Percentiles rank a stretch among this genome's conserved stretches.
phyloP scores from a whole-genome alignment of 352 stramenopile genomes.

The Globisporangium okanoganense region DNA sequence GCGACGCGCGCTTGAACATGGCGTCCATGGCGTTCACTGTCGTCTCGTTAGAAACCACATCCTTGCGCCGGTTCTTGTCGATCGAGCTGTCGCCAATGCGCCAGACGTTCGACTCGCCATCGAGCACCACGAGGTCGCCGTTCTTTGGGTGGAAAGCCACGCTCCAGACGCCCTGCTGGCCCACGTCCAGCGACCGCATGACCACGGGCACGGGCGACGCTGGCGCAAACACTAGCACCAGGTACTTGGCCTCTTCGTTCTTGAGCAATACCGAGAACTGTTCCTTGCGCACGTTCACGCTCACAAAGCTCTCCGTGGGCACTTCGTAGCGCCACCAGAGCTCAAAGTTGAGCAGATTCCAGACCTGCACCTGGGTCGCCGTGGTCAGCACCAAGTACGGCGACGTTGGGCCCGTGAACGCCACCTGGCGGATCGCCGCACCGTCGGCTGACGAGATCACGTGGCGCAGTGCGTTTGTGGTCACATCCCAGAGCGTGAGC shows the following conservation, averaged over 20 bases:
- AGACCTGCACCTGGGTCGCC: constrained; percentile 56
- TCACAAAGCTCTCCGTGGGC: constrained; percentile 28
- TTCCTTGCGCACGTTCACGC: constrained; percentile 29
- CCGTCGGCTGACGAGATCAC: constrained; percentile 71
- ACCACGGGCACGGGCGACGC: constrained; percentile 43
- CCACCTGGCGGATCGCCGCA: constrained; percentile 40
- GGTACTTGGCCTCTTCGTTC: constrained; percentile 21
- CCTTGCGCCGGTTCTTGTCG: constrained; percentile 34
- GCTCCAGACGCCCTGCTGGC: constrained; percentile 33
- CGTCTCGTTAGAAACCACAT: constrained; percentile 20
- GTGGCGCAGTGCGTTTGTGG: constrained; percentile 64
- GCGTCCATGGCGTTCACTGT: constrained; percentile 40
- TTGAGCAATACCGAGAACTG: constrained; percentile 53
- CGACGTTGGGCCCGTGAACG: constrained; percentile 54
- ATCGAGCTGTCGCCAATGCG: constrained; percentile 42
- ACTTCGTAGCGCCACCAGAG: constrained; percentile 76
- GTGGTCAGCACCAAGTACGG: constrained; percentile 69
- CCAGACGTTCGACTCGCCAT: constrained; percentile 54
- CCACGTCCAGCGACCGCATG: constrained; percentile 39
- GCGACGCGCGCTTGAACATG: constrained; percentile 37
- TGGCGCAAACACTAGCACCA: constrained; percentile 48
- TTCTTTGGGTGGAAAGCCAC: constrained; percentile 55
- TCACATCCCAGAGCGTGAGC: constrained; percentile 84
- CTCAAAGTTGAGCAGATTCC: constrained; percentile 61
- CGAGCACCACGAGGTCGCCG: constrained; percentile 56